Base-by-base conservation (phyloP, 192 early-diverging fungal species). In the Linnemannia elongata region DNA sequence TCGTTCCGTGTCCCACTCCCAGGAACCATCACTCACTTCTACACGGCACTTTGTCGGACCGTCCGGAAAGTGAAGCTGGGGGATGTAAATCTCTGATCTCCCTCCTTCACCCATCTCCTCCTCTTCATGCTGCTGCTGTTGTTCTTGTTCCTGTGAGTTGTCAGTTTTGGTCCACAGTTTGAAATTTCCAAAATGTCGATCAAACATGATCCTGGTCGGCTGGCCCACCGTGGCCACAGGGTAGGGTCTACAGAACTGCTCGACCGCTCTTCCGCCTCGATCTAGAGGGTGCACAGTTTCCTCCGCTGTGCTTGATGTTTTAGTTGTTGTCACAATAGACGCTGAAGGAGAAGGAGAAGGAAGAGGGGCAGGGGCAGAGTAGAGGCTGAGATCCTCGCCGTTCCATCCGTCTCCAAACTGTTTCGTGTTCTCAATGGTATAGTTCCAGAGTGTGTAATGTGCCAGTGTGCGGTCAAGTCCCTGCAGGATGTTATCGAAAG, bases 401-500 rank as follows among this genome's bases (percentile, higher is more conserved):
- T 91, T 90, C 92, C 92, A 93, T 2, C 81, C 82, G 84, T 93
- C 92, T 0, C 92, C 92, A 86, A 87, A 90, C 35, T 54, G 52
- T 18, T 52, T 7, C 70, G 88, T 83, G 33, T 91, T 93, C 49
- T 89, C 92, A 22, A 89, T 88, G 18, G 88, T 86, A 76, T 93
- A 93, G 30, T 90, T 91, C 92, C 92, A 93, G 0, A 93, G 78
- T 2, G 91, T 89, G 69, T 88, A 91, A 44, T 91, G 88, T 18
- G 89, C 77, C 8, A 90, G 42, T 5, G 82, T 89, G 18, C 68
- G 33, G 54, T 93, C 92, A 6, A 91, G 60, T 1, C 91, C 92
- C 30, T 90, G 77, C 20, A 93, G 36, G 55, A 88, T 91, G n/a
- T 90, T 91, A 79, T 93, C 92, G 81, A 93, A 90, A 0, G 90